These are phyloP conservation scores for Musa balbisiana DNA, from an alignment of 202 grass and related monocot genomes.

Conservation along the genomic window DNA sequence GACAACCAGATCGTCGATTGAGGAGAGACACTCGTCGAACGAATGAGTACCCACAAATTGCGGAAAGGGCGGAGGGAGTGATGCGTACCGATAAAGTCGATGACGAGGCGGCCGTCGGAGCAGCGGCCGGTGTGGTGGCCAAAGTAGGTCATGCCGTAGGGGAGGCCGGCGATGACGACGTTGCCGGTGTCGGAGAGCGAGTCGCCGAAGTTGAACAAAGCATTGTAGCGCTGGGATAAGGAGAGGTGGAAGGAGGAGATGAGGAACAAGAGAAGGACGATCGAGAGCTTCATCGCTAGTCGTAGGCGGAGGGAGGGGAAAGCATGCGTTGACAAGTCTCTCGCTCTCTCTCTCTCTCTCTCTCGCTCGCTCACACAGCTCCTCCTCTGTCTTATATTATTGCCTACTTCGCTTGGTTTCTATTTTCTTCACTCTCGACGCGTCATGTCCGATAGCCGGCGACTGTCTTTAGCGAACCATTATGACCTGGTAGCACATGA, in stretches of 20 bases:
- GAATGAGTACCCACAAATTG: neutral
- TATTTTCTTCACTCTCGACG: no score
- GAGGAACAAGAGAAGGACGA: slow-evolving; percentile 34
- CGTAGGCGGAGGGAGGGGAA: neutral
- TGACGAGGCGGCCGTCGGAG: slow-evolving; percentile 63
- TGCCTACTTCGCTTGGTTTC: no score
- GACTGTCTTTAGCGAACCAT: no score
- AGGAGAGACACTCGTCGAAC: neutral
- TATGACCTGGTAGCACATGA: no score
- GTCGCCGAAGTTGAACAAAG: slow-evolving; percentile 75
- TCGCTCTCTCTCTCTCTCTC: neutral
- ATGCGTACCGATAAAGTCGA: slow-evolving; percentile 57
- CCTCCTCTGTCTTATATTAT: no score
- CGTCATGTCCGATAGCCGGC: no score
- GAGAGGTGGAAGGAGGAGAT: neutral
- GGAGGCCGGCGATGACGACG: slow-evolving; percentile 46
- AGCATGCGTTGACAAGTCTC: slow-evolving; percentile 9
- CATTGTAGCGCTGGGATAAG: slow-evolving; percentile 55
- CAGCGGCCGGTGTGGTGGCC: slow-evolving; percentile 70
- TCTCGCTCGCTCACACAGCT: neutral
- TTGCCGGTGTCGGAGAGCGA: slow-evolving; percentile 88
- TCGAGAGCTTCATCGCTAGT: slow-evolving; percentile 21
- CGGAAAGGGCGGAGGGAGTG: neutral
- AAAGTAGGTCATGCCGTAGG: slow-evolving; percentile 76
- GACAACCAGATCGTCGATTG: neutral